Evolutionary conservation across 768 basidiomycete genomes (phyloP).

Genomic region (Gymnopilus dilepis): DNA sequence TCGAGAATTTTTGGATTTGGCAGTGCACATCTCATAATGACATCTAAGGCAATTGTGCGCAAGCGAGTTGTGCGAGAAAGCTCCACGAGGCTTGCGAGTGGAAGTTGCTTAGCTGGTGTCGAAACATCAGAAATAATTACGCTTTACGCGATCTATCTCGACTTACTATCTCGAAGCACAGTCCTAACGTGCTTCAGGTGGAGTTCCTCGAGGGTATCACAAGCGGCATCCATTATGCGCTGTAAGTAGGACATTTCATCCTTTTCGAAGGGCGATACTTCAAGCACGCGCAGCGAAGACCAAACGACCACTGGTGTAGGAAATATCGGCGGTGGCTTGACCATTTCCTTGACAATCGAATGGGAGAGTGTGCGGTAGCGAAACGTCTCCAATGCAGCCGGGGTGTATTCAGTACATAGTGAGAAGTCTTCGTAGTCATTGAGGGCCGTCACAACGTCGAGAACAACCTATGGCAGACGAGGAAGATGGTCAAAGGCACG

Average conservation of each 20-base stretch:
- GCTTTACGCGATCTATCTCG: background rate
- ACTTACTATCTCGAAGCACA: background rate
- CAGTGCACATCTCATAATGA: background rate
- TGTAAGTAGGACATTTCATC: conserved; percentile 10
- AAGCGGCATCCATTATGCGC: conserved; percentile 10
- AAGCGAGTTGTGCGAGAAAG: background rate
- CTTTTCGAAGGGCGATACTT: conserved; percentile 6
- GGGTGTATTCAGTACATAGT: background rate
- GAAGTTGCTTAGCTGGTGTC: background rate
- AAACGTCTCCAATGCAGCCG: conserved; percentile 7
- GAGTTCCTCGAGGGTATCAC: conserved; percentile 12
- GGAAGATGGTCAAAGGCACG: conserved; percentile 5
- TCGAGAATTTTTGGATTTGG: background rate
- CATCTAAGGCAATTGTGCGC: background rate
- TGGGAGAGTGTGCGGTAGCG: background rate
- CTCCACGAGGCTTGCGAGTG: background rate
- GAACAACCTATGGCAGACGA: conserved; percentile 11
- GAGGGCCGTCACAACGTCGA: conserved; percentile 6
- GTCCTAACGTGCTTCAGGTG: background rate
- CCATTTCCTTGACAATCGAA: conserved; percentile 5
- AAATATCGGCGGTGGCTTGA: conserved; percentile 4
- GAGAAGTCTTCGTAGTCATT: too few species aligned
- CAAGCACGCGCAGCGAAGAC: conserved; percentile 14
- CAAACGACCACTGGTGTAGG: conserved; percentile 2
- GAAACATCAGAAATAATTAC: background rate